Evolutionary conservation across 331 rosid species (phyloP).

Genomic region (Arachis monticola): DNA sequence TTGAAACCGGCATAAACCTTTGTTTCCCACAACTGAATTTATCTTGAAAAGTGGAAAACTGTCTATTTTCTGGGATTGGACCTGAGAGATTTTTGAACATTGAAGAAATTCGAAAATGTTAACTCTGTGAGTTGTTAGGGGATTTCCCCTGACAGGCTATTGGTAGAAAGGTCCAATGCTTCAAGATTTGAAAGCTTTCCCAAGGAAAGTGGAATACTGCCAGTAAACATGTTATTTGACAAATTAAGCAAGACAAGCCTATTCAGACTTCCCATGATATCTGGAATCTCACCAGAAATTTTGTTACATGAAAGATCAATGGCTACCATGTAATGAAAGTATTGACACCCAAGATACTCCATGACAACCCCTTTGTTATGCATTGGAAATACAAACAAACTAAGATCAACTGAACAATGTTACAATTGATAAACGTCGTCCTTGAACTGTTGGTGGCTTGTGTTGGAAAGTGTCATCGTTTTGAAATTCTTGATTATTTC

Average conservation of each 20-base stretch:
- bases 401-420: too few species aligned
- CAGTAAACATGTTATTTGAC: conserved; percentile 35
- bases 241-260: conserved; percentile 31
- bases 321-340: neutral
- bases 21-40: conserved; percentile 40
- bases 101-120: conserved; percentile 36
- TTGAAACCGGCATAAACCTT: conserved; percentile 39
- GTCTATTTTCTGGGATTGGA: conserved; percentile 37
- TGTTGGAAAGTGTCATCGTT: conserved; percentile 17
- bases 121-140: conserved; percentile 35
- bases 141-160: conserved; percentile 38
- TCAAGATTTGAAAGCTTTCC: conserved; percentile 39
- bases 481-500: neutral
- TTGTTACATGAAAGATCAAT: conserved; percentile 33
- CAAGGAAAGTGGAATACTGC: conserved; percentile 41
- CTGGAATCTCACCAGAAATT: conserved; percentile 25
- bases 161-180: conserved; percentile 42
- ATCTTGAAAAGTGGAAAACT: conserved; percentile 32
- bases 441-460: neutral
- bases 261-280: neutral
- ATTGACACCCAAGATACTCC: conserved; percentile 1
- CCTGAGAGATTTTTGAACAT: conserved; percentile 45
- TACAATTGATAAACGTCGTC: too few species aligned
- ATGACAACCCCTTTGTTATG: conserved; percentile 20
- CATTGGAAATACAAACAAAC: neutral